These are phyloP conservation scores for Rhodotorula mucilaginosa DNA, from an alignment of 1,284 basidiomycete species.

Conservation along the genomic window DNA sequence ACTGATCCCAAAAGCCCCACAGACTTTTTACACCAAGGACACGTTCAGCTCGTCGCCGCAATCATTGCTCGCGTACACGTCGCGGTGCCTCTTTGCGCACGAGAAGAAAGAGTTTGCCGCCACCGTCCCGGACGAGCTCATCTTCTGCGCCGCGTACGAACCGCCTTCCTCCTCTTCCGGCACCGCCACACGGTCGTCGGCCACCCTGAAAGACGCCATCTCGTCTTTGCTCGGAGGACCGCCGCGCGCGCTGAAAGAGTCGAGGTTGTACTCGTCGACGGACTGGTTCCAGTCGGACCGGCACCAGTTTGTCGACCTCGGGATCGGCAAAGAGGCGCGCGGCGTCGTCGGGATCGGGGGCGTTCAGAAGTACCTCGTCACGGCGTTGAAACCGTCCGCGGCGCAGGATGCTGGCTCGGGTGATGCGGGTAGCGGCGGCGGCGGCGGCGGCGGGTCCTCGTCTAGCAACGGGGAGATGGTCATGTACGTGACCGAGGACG, in stretches of 20 bases:
- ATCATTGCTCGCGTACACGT: slow-evolving; percentile 65
- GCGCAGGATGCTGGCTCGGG: not conserved
- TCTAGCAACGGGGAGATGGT: slow-evolving; percentile 65
- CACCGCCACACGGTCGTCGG: slow-evolving; percentile 1
- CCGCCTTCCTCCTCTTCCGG: slow-evolving; percentile 45
- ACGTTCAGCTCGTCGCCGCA: slow-evolving; percentile 65
- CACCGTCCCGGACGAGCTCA: slow-evolving; percentile 65
- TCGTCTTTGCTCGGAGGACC: slow-evolving; percentile 11
- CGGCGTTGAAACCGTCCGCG: slow-evolving; percentile 61
- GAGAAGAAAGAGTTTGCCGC: slow-evolving; percentile 69
- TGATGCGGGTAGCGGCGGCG: not conserved
- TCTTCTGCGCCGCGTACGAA: slow-evolving; percentile 86
- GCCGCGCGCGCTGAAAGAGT: slow-evolving; percentile 53
- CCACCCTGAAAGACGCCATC: slow-evolving; percentile 8
- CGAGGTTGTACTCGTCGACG: slow-evolving; percentile 71
- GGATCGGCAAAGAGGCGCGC: slow-evolving; percentile 74
- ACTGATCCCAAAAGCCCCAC: not conserved
- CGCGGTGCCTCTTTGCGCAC: slow-evolving; percentile 80
- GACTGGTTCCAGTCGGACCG: slow-evolving; percentile 72
- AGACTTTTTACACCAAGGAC: slow-evolving; percentile 81
- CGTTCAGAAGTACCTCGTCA: slow-evolving; percentile 84
- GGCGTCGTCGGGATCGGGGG: slow-evolving; percentile 86
- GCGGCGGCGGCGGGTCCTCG: not conserved
- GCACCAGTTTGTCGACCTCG: slow-evolving; percentile 68
- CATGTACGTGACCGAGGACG: slow-evolving; percentile 79